Evolutionary conservation across 2,329 filamentous ascomycete genomes (phyloP).

Genomic region (Botrytis medusae): DNA sequence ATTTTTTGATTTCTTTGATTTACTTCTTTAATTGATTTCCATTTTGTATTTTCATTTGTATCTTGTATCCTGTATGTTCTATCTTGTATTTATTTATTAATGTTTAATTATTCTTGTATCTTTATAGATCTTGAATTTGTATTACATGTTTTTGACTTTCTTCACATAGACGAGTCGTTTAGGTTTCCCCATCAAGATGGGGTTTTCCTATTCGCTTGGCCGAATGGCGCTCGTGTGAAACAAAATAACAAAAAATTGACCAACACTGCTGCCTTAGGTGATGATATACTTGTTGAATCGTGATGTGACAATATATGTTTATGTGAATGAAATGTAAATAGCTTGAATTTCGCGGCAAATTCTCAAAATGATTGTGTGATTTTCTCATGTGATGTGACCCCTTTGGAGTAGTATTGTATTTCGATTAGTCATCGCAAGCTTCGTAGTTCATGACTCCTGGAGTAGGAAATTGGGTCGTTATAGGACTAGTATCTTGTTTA

Average conservation of each 20-base stretch:
- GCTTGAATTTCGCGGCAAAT: not conserved
- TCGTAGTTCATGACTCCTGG: not conserved
- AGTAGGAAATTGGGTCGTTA: too few species aligned
- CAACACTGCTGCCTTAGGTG: not conserved
- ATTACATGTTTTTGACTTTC: not conserved
- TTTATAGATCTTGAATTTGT: not conserved
- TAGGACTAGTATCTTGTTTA: not conserved
- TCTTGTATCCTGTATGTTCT: too few species aligned
- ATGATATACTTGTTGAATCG: not conserved
- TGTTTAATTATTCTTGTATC: not conserved
- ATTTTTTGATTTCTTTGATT: too few species aligned
- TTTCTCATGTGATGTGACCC: not conserved
- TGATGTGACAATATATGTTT: not conserved
- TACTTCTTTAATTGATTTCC: not conserved
- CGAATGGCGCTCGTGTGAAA: not conserved
- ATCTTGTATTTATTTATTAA: not conserved
- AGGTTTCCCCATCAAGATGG: conserved; percentile 1
- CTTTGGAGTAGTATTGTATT: not conserved
- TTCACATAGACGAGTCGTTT: not conserved
- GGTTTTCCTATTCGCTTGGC: not conserved
- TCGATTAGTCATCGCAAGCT: not conserved
- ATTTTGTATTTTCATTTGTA: not conserved
- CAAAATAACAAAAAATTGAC: not conserved
- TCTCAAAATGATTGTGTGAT: not conserved
- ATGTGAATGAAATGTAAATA: too few species aligned